These are phyloP conservation scores for Cnidoscolus chayamansa DNA, from an alignment of 441 rosid genomes.

Conservation along the genomic window DNA sequence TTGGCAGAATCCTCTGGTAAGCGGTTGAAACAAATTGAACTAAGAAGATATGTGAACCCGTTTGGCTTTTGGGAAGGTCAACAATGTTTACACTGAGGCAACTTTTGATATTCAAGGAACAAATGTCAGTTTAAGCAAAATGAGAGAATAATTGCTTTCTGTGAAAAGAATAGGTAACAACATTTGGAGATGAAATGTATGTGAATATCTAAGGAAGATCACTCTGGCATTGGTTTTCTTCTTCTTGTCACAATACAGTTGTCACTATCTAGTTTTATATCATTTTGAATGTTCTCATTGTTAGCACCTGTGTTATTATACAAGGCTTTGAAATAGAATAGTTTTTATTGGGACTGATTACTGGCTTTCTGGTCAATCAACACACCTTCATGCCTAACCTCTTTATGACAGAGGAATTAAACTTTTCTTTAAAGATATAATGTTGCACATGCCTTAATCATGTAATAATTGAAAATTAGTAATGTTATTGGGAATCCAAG, in stretches of 20 bases:
- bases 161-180: neutral
- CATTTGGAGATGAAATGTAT: neutral
- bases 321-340: too few relatives aligned
- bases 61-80: neutral
- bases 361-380: neutral
- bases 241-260: neutral
- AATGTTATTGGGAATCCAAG: neutral
- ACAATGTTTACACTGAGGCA: neutral
- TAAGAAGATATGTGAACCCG: neutral
- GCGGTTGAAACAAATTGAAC: neutral
- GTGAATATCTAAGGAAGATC: neutral
- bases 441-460: neutral
- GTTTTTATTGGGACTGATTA: neutral
- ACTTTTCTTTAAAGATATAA: neutral
- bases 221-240: neutral
- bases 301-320: neutral
- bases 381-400: neutral
- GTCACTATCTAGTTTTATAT: neutral
- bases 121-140: neutral
- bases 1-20: neutral
- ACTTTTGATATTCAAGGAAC: neutral
- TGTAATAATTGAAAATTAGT: neutral
- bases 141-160: neutral
- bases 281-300: neutral
- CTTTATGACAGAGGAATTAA: neutral